These are phyloP conservation scores for Acanthamoeba triangularis DNA, from an alignment of 208 protist genomes.

Conservation along the genomic window DNA sequence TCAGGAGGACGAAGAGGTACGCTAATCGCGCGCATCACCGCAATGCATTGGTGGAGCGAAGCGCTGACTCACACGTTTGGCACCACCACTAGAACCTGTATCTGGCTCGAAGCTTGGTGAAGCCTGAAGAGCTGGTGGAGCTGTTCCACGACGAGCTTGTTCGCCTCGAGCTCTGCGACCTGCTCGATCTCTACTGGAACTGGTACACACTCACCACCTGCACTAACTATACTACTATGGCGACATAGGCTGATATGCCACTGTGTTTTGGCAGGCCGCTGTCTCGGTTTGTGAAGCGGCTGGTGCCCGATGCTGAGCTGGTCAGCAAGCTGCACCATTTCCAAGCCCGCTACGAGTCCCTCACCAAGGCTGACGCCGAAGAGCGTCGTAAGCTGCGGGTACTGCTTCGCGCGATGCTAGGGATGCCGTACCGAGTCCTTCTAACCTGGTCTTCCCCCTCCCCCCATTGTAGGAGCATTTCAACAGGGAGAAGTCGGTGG, in stretches of 20 bases:
- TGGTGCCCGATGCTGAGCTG: neutral
- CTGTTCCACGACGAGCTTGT: neutral
- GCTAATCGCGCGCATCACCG: too few relatives aligned
- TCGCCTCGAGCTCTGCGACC: neutral
- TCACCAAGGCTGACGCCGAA: neutral
- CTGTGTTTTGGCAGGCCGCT: neutral
- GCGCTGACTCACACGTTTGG: neutral
- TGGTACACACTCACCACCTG: neutral
- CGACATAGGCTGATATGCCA: too few relatives aligned
- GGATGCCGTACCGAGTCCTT: too few relatives aligned
- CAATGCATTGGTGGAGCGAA: too few relatives aligned
- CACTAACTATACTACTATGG: neutral
- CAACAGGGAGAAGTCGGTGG: too few relatives aligned
- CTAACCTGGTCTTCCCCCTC: too few relatives aligned
- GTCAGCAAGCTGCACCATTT: neutral
- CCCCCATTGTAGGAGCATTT: too few relatives aligned
- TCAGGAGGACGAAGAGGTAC: neutral
- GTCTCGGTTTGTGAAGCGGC: neutral
- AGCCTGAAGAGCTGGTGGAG: neutral
- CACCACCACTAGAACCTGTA: neutral
- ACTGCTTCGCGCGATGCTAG: neutral
- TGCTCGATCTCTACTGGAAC: slow-evolving; percentile 29
- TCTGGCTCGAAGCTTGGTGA: neutral
- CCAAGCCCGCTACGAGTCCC: neutral
- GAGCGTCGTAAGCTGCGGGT: neutral